Conservation (phyloP, 139 green algal species). For the Coelastrella sp. region DNA sequence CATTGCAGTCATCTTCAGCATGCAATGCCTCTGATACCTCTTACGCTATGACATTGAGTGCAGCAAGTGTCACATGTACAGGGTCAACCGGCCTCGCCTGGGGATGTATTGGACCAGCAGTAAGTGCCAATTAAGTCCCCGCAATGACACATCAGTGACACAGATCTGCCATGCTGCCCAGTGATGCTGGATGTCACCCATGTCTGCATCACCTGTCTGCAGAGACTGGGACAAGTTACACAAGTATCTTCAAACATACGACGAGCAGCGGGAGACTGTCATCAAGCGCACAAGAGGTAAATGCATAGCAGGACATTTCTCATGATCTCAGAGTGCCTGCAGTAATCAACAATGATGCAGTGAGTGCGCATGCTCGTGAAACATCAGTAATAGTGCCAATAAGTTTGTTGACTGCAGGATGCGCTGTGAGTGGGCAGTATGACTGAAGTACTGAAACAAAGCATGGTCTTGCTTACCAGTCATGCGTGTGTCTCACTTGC, state of each 20-base stretch:
- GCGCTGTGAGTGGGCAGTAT: no score
- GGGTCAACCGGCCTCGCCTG: no score
- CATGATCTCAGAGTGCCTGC: neutral
- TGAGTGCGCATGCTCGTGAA: no score
- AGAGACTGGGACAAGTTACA: slow-evolving; percentile 60
- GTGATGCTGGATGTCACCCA: neutral
- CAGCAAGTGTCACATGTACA: neutral
- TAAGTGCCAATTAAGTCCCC: neutral
- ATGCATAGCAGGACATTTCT: neutral
- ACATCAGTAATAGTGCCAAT: no score
- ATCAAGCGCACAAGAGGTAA: slow-evolving; percentile 78
- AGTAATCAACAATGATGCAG: no score
- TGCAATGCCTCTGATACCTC: no score
- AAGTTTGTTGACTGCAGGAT: no score
- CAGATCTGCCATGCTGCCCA: neutral
- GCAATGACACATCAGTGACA: neutral
- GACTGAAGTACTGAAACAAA: no score
- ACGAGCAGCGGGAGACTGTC: slow-evolving; percentile 75
- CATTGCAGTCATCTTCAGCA: no score
- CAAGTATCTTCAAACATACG: slow-evolving; percentile 61
- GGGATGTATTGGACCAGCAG: slow-evolving; percentile 8
- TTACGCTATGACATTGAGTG: no score
- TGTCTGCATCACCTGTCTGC: neutral
- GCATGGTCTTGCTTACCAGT: no score
- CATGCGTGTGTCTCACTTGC: no score